Evolutionary conservation across 331 rosid genomes (phyloP).

Genomic region (Malus hybrid): DNA sequence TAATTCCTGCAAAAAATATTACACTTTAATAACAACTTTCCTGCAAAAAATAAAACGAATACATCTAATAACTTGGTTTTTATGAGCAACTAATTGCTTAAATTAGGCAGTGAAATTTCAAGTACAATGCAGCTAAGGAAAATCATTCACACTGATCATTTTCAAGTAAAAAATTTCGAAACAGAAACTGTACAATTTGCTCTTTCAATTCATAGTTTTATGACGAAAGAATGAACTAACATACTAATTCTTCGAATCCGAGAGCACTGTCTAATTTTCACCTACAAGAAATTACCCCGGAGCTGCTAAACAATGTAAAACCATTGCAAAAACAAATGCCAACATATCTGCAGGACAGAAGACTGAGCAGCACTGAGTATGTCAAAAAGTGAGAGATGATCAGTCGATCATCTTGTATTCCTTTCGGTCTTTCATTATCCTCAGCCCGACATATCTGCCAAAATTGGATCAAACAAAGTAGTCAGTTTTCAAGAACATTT

Average conservation of each 20-base stretch:
- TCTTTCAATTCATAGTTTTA: not conserved
- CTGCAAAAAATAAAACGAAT: too few species aligned
- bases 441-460: slow-evolving; percentile 56
- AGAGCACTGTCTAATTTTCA: not conserved
- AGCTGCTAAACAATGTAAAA: not conserved
- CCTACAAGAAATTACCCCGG: not conserved
- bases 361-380: not conserved
- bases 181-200: not conserved
- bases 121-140: too few species aligned
- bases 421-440: slow-evolving; percentile 36
- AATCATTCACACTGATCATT: too few species aligned
- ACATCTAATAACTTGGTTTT: too few species aligned
- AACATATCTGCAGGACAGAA: too few species aligned
- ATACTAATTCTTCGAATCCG: not conserved
- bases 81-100: too few species aligned
- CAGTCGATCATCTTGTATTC: slow-evolving; percentile 9
- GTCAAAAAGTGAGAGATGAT: not conserved
- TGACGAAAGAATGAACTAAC: not conserved
- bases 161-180: not conserved
- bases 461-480: slow-evolving; percentile 1
- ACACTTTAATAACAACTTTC: too few species aligned
- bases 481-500: not conserved
- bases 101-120: too few species aligned
- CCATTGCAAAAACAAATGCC: too few species aligned
- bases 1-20: too few species aligned